Evolutionary conservation across 176 grass and related monocot species (phyloP).

Genomic region (Raddia guianensis): DNA sequence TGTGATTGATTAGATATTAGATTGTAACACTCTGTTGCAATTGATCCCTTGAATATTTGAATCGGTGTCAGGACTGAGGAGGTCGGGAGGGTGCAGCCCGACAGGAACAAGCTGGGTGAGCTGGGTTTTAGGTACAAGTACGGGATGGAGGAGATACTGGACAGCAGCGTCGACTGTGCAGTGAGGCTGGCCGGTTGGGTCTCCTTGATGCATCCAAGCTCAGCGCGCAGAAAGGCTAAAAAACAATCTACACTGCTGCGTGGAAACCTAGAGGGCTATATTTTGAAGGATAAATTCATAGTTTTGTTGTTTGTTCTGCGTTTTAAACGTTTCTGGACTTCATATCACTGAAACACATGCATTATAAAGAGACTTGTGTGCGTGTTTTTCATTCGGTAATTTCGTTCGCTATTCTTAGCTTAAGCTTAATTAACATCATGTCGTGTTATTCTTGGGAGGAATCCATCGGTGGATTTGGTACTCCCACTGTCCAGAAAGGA

Average conservation of each 20-base stretch:
- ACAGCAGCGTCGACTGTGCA: slow-evolving; percentile 43
- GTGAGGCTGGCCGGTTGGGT: slow-evolving; percentile 44
- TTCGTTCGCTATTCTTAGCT: too few relatives aligned
- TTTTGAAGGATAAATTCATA: background rate
- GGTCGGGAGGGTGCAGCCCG: slow-evolving; percentile 6
- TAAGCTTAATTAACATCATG: too few relatives aligned
- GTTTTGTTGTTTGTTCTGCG: background rate
- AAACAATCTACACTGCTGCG: too few relatives aligned
- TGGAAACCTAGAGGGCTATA: too few relatives aligned
- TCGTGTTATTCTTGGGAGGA: too few relatives aligned
- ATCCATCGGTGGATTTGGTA: background rate
- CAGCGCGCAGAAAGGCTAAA: background rate
- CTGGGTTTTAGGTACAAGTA: slow-evolving; percentile 64
- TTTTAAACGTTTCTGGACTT: background rate
- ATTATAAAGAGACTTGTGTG: background rate
- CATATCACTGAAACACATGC: background rate
- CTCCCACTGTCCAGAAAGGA: too few relatives aligned
- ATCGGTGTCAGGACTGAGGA: slow-evolving; percentile 32
- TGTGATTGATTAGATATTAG: background rate
- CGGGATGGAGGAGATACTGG: slow-evolving; percentile 44
- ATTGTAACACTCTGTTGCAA: too few relatives aligned
- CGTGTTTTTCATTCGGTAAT: too few relatives aligned
- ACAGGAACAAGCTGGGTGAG: slow-evolving; percentile 39
- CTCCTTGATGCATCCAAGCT: slow-evolving; percentile 34
- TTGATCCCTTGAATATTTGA: background rate